Evolutionary conservation across 192 early-diverging fungal genomes (phyloP), one percentile per base, ranked within the genome.

Genomic region (Funneliformis geosporum): DNA sequence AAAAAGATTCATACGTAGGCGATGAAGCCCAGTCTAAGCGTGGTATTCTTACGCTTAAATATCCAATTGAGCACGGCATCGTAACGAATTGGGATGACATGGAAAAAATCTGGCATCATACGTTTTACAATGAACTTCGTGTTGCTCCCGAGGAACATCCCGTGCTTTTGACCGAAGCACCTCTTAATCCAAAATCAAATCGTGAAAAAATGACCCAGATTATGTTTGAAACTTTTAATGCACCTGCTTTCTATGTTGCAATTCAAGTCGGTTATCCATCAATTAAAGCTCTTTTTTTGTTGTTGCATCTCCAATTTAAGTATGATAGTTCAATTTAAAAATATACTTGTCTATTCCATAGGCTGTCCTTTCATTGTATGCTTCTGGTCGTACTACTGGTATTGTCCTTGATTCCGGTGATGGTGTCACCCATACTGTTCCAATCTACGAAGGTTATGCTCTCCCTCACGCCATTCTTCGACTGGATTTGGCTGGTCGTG

Each of bases 141-240:
- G 95, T 97, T 76, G 96, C 95, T 60, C 96, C 97, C 78, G 97
- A 99, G 86, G 95, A 97, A 87, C 96, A 98, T 90, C 96, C 96
- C 47, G 94, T 98, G n/a, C 88, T 98, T 80, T 90, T 98, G 73
- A 98, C 96, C 71, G 97, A 99, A 87, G 95, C 97, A 73, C 96
- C 96, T 38, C 91, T 97, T 80, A 98, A 99, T 92, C 96, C 96
- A 84, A 97, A 97, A 91, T 92, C 90, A 82, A 98, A 99, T 91
- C 95, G 98, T 84, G 97, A 98, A 85, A 97, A 97, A 93, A 98
- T 98, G 96, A 95, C 94, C 80, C 95, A 99, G 88, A 97, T 99
- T 85, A 98, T 98, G 96, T 99, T 98, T 82, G 98, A 98, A 90
- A 95, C 95, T 81, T 98, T 98, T 92, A 96, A 96, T 85, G 90